Conservation (phyloP, 2,329 filamentous ascomycete genomes). For the Periglandula ipomoeae region DNA sequence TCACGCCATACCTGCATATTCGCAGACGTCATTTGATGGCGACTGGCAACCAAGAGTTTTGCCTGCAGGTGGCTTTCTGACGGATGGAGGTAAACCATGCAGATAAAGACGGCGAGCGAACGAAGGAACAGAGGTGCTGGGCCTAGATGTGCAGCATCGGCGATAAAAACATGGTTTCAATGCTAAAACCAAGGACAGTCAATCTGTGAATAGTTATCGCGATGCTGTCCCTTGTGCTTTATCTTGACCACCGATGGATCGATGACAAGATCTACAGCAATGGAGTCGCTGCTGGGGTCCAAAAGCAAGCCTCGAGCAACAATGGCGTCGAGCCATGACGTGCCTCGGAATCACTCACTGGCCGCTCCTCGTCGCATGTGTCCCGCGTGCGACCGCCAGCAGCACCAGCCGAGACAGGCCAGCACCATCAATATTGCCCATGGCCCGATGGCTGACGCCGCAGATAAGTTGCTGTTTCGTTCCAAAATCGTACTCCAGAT, state of each 20-base stretch:
- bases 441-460: too few species aligned
- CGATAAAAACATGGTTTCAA: too few species aligned
- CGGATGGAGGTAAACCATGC: background rate
- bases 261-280: background rate
- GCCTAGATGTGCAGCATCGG: too few species aligned
- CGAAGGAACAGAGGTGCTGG: too few species aligned
- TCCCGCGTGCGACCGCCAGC: too few species aligned
- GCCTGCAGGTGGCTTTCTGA: background rate
- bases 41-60: background rate
- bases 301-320: background rate
- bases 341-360: background rate
- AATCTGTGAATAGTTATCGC: too few species aligned
- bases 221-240: background rate
- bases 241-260: background rate
- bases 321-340: background rate
- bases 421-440: too few species aligned
- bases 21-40: background rate
- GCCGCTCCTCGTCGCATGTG: background rate
- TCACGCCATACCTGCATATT: background rate
- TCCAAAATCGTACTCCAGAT: too few species aligned
- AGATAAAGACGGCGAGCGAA: too few species aligned
- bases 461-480: too few species aligned
- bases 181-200: too few species aligned
- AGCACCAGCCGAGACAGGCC: too few species aligned
- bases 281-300: background rate